phyloP scores from a whole-genome alignment of 768 basidiomycete genomes.

The Macrolepiota dolichaula region DNA sequence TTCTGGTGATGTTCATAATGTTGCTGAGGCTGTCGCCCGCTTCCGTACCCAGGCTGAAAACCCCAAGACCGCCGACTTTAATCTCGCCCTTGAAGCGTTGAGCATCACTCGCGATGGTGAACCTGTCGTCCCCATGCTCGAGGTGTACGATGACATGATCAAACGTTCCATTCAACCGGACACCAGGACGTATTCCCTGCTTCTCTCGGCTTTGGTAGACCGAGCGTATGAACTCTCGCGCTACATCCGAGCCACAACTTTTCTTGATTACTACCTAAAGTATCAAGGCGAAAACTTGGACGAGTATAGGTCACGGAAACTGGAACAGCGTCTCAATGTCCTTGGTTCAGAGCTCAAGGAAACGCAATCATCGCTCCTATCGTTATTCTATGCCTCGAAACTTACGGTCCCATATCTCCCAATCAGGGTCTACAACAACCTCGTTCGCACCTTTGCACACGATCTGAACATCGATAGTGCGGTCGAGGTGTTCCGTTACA shows the following conservation, averaged over 20 bases:
- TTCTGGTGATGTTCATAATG: conserved; percentile 17
- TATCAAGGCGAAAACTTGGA: background rate
- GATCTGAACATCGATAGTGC: conserved; percentile 59
- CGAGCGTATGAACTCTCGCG: conserved; percentile 65
- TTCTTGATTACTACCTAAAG: conserved; percentile 20
- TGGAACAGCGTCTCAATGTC: background rate
- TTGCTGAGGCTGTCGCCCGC: conserved; percentile 31
- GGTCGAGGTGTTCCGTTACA: conserved; percentile 58
- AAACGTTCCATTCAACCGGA: conserved; percentile 60
- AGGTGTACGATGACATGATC: conserved; percentile 74
- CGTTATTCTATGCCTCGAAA: conserved; percentile 62
- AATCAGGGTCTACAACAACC: conserved; percentile 37
- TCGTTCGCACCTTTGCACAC: conserved; percentile 61
- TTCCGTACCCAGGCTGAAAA: conserved; percentile 25
- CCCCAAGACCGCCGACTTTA: conserved; percentile 54
- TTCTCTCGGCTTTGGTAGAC: conserved; percentile 60
- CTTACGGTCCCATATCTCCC: background rate
- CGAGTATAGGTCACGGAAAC: background rate
- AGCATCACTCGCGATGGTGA: conserved; percentile 46
- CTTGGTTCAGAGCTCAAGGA: conserved; percentile 22
- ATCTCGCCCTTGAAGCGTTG: conserved; percentile 57
- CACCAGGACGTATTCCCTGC: conserved; percentile 50
- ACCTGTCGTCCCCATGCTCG: conserved; percentile 53
- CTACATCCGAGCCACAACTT: conserved; percentile 39
- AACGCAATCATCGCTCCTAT: conserved; percentile 68